These are phyloP conservation scores for Boletus pseudopeckii DNA, from an alignment of 768 basidiomycete species.

Conservation along the genomic window DNA sequence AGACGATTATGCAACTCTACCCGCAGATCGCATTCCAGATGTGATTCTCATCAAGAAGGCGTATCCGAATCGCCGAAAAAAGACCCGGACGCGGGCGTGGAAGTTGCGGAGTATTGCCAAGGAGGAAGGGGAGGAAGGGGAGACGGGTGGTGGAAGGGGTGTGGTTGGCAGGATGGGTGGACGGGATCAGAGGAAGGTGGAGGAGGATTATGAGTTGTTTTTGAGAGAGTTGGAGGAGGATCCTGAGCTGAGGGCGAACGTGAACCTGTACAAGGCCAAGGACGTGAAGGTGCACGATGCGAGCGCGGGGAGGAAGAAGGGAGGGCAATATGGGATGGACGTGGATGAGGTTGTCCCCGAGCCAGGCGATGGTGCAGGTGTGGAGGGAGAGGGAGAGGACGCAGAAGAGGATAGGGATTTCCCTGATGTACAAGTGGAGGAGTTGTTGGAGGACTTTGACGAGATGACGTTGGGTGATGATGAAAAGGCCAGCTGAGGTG, in stretches of 20 bases:
- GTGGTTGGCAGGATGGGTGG: slow-evolving; percentile 91
- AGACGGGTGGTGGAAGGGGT: slow-evolving; percentile 72
- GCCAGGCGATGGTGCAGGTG: slow-evolving; percentile 19
- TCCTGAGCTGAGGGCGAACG: slow-evolving; percentile 78
- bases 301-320: slow-evolving; percentile 16
- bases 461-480: slow-evolving; percentile 73
- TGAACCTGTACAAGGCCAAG: slow-evolving; percentile 81
- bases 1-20: slow-evolving; percentile 71
- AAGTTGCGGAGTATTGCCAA: slow-evolving; percentile 89
- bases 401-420: slow-evolving; percentile 79
- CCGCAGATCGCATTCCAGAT: slow-evolving; percentile 72
- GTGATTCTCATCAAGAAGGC: slow-evolving; percentile 93
- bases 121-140: slow-evolving; percentile 84
- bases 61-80: slow-evolving; percentile 92
- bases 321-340: slow-evolving; percentile 51
- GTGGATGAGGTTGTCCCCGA: slow-evolving; percentile 49
- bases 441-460: slow-evolving; percentile 88
- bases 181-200: slow-evolving; percentile 87
- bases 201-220: slow-evolving; percentile 96
- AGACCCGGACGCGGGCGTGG: slow-evolving; percentile 82
- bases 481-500: slow-evolving; percentile 16
- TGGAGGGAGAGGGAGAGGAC: slow-evolving; percentile 35
- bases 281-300: slow-evolving; percentile 52
- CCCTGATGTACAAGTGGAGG: slow-evolving; percentile 81
- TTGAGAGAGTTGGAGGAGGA: slow-evolving; percentile 93